phyloP scores from a whole-genome alignment of 2,329 filamentous ascomycete genomes.

The Geosmithia putterillii region DNA sequence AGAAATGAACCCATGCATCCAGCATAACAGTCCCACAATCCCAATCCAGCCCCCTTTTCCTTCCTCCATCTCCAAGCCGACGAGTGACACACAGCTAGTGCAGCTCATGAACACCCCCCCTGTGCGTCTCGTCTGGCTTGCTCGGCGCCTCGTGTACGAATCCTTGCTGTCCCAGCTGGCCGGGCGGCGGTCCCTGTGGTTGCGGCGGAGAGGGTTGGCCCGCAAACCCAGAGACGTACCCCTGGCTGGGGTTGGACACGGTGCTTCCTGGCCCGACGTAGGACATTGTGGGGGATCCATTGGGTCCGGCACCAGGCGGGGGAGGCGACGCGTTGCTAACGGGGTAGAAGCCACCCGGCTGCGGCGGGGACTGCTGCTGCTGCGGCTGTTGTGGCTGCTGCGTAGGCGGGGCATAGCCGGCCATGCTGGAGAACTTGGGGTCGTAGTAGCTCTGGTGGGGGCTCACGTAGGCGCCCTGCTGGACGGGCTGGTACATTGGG shows the following conservation, averaged over 20 bases:
- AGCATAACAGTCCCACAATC: background rate
- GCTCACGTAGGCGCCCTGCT: no score
- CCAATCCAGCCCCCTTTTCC: background rate
- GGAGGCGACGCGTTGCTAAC: background rate
- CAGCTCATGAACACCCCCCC: slow-evolving; percentile 28
- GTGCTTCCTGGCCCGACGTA: background rate
- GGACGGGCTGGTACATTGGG: no score
- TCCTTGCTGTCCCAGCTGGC: slow-evolving; percentile 7
- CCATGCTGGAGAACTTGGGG: slow-evolving; percentile 10
- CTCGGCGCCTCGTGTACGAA: slow-evolving; percentile 25
- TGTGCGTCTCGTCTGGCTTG: slow-evolving; percentile 20
- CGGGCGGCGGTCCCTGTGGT: no score
- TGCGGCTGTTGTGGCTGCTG: slow-evolving; percentile 9
- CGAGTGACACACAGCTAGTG: slow-evolving; percentile 8
- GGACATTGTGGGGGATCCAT: slow-evolving; percentile 1
- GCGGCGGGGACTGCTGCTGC: slow-evolving; percentile 8
- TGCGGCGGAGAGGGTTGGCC: background rate
- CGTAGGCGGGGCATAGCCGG: no score
- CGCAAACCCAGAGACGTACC: slow-evolving; percentile 1
- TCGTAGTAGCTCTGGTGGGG: slow-evolving; percentile 16
- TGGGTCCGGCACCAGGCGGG: background rate
- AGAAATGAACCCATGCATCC: background rate
- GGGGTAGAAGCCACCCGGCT: slow-evolving; percentile 9
- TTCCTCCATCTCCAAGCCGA: background rate
- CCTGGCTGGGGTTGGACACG: background rate